Conservation (phyloP, 2,329 filamentous ascomycete genomes). For the Ophioceras dolichostomum region DNA sequence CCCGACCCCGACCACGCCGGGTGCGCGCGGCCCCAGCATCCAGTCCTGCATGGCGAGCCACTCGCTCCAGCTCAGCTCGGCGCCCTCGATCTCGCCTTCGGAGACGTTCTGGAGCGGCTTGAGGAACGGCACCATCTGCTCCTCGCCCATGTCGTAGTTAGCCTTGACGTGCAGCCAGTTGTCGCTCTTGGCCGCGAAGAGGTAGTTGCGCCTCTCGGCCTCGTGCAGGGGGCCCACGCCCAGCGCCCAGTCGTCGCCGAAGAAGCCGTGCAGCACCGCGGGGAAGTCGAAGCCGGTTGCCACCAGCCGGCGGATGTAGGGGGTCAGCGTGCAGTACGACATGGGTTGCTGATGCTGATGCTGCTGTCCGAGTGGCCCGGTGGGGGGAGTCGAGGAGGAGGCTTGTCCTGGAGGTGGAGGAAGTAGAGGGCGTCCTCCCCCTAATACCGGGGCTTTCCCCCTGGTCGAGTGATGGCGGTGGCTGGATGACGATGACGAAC, state of each 20-base stretch:
- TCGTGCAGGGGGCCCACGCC: conserved; percentile 79
- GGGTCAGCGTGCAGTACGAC: conserved; percentile 55
- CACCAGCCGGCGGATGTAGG: conserved; percentile 81
- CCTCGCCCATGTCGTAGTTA: conserved; percentile 75
- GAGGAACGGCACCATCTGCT: conserved; percentile 80
- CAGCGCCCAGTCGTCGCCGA: conserved; percentile 80
- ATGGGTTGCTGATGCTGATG: conserved; percentile 14
- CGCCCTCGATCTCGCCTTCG: conserved; percentile 68
- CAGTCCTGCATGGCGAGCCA: conserved; percentile 97
- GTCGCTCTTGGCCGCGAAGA: conserved; percentile 89
- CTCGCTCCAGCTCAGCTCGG: conserved; percentile 81
- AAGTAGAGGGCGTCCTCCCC: too few species aligned
- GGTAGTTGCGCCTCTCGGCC: conserved; percentile 82
- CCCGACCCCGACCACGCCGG: conserved; percentile 21
- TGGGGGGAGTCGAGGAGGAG: conserved; percentile 6
- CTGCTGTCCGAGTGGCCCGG: neutral
- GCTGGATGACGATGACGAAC: conserved; percentile 4
- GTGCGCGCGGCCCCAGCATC: conserved; percentile 83
- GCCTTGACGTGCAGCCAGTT: conserved; percentile 83
- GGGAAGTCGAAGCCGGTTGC: conserved; percentile 85
- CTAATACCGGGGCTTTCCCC: too few species aligned
- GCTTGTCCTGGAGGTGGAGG: too few species aligned
- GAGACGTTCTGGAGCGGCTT: conserved; percentile 66
- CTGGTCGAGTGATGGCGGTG: conserved; percentile 11
- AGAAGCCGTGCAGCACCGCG: conserved; percentile 85